Conservation (phyloP, 441 rosid species). For the Biscutella laevigata region DNA sequence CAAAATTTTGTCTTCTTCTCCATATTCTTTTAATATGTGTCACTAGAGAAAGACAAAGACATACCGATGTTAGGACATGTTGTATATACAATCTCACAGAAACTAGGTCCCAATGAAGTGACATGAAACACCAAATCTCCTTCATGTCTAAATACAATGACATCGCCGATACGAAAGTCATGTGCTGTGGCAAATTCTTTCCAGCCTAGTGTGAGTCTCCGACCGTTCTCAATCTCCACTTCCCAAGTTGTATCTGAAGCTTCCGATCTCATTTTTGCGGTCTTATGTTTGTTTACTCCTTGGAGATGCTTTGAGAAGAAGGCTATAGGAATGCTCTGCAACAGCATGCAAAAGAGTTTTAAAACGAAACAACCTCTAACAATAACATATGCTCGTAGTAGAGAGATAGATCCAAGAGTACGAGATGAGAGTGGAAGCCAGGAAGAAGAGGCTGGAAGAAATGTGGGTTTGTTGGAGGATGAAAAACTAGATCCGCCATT, state of each 20-base stretch:
- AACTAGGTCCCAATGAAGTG: constrained; percentile 18
- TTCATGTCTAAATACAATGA: constrained; percentile 16
- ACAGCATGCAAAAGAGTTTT: not conserved
- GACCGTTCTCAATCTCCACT: constrained; percentile 22
- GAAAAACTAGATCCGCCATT: constrained; percentile 2
- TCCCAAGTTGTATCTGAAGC: not conserved
- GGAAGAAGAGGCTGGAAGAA: constrained; percentile 13
- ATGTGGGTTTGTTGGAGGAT: constrained; percentile 1
- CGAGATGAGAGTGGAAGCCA: constrained; percentile 1
- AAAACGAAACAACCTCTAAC: not conserved
- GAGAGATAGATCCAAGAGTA: constrained; percentile 8
- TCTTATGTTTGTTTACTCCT: constrained; percentile 10
- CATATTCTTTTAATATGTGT: too few relatives aligned
- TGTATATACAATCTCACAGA: constrained; percentile 4
- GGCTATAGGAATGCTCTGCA: constrained; percentile 21
- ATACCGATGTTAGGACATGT: constrained; percentile 9
- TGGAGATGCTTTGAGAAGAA: constrained; percentile 9
- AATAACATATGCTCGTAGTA: not conserved
- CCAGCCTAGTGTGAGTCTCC: constrained; percentile 14
- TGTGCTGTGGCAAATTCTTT: constrained; percentile 17
- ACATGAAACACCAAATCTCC: constrained; percentile 20
- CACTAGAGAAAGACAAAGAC: not conserved
- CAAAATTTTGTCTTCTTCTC: not conserved
- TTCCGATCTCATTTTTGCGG: constrained; percentile 10
- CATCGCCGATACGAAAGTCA: constrained; percentile 18